Evolutionary conservation across 495 filamentous ascomycete genomes (phyloP).

Genomic region (Mytilinidion resinicola): DNA sequence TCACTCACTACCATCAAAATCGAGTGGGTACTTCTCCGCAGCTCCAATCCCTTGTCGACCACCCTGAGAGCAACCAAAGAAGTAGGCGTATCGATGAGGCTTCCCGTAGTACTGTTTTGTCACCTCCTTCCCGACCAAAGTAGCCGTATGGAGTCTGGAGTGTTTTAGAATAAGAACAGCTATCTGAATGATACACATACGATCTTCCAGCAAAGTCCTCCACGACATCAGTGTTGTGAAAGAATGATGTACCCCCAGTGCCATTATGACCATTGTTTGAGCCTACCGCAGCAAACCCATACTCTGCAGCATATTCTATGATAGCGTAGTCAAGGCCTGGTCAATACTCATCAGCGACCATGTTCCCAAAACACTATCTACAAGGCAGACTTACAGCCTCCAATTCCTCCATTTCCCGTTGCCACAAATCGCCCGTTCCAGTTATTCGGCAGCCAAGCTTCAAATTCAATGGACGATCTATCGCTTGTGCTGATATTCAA

Average conservation of each 20-base stretch:
- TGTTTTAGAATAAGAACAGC: conserved; percentile 12
- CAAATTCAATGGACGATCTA: conserved; percentile 46
- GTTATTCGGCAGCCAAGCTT: conserved; percentile 50
- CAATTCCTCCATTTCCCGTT: conserved; percentile 32
- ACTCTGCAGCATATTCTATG: conserved; percentile 28
- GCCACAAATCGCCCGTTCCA: conserved; percentile 30
- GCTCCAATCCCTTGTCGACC: conserved; percentile 49
- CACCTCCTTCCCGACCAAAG: conserved; percentile 41
- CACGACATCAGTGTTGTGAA: conserved; percentile 45
- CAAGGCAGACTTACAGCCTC: no score
- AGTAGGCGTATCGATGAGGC: conserved; percentile 45
- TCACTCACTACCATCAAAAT: conserved; percentile 45
- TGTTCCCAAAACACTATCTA: no score
- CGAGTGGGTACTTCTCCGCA: conserved; percentile 44
- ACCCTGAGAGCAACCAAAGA: conserved; percentile 50
- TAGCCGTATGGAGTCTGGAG: conserved; percentile 40
- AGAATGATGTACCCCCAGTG: conserved; percentile 45
- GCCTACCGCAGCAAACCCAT: conserved; percentile 51
- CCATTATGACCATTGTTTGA: conserved; percentile 55
- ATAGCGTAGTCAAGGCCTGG: conserved; percentile 28
- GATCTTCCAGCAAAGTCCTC: conserved; percentile 44
- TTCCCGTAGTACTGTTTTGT: conserved; percentile 45
- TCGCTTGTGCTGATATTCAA: conserved; percentile 52
- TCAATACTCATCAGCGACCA: no score
- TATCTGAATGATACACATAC: not conserved